These are phyloP conservation scores for Cyclotella sp. DNA, from an alignment of 108 stramenopile genomes.

Conservation along the genomic window DNA sequence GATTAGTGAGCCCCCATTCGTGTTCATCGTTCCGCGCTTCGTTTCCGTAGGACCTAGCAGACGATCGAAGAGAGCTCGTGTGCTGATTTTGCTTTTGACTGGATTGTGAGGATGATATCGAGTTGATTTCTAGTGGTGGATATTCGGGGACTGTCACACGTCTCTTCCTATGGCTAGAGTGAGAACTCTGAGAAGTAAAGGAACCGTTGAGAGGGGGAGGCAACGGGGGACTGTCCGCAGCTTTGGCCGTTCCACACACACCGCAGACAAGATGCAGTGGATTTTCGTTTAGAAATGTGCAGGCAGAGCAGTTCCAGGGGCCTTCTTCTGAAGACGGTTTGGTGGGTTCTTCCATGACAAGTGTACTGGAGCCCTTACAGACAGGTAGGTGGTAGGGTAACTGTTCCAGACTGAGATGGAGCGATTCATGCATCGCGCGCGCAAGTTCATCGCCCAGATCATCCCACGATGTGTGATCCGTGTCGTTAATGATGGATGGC, in stretches of 20 bases:
- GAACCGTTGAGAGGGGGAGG: slow-evolving; percentile 7
- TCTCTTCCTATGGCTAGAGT: background rate
- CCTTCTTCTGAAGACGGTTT: background rate
- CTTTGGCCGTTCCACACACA: slow-evolving; percentile 40
- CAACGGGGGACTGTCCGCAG: background rate
- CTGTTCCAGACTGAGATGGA: too few species aligned
- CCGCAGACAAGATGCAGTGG: slow-evolving; percentile 40
- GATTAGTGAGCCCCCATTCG: background rate
- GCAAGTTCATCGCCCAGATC: slow-evolving; percentile 32
- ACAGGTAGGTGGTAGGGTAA: background rate
- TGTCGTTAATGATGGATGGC: background rate
- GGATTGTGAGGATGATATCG: background rate
- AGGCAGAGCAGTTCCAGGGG: slow-evolving; percentile 42
- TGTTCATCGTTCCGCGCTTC: background rate
- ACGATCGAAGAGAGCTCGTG: background rate
- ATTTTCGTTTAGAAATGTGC: slow-evolving; percentile 42
- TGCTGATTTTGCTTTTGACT: background rate
- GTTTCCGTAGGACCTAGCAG: background rate
- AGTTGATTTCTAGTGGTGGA: background rate
- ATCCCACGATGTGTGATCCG: slow-evolving; percentile 17
- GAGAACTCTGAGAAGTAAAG: slow-evolving; percentile 1
- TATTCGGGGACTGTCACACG: background rate
- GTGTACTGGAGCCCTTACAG: background rate
- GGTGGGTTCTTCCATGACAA: background rate
- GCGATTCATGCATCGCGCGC: slow-evolving; percentile 17